phyloP scores from a whole-genome alignment of 2,329 filamentous ascomycete genomes.

The Aotearoamyces nothofagi region DNA sequence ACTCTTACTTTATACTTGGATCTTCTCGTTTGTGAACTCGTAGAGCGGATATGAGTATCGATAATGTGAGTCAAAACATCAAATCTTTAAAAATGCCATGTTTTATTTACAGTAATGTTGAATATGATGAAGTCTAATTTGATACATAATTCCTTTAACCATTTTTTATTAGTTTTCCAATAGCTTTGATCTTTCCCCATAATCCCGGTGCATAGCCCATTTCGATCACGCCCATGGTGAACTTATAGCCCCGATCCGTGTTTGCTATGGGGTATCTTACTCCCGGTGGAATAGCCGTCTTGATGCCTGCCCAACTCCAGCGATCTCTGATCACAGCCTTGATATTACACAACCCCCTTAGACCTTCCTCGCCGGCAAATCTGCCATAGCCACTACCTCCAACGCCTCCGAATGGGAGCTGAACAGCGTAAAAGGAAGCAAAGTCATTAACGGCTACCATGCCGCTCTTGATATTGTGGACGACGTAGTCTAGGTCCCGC shows the following conservation, averaged over 20 bases:
- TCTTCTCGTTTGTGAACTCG: no score
- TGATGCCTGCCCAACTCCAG: constrained; percentile 39
- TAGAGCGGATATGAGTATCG: no score
- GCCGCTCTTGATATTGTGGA: constrained; percentile 57
- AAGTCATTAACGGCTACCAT: constrained; percentile 98
- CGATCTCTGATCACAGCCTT: constrained; percentile 79
- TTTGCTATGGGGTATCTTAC: constrained; percentile 68
- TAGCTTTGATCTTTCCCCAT: constrained; percentile 12
- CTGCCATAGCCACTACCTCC: constrained; percentile 81
- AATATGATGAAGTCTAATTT: no score
- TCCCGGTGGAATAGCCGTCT: constrained; percentile 66
- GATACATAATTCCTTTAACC: no score
- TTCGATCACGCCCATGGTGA: constrained; percentile 44
- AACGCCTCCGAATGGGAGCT: constrained; percentile 75
- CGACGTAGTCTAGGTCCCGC: constrained; percentile 45
- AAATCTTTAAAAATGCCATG: no score
- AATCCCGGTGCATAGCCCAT: constrained; percentile 37
- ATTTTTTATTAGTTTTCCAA: constrained; percentile 19
- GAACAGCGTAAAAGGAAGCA: constrained; percentile 81
- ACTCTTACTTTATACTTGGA: no score
- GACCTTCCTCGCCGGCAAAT: constrained; percentile 81
- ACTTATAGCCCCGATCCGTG: constrained; percentile 48
- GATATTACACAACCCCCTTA: constrained; percentile 70
- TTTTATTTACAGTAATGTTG: no score
- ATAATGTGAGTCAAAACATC: no score